phyloP scores from a whole-genome alignment of 176 grass and related monocot species.

The Bonia amplexicaulis region DNA sequence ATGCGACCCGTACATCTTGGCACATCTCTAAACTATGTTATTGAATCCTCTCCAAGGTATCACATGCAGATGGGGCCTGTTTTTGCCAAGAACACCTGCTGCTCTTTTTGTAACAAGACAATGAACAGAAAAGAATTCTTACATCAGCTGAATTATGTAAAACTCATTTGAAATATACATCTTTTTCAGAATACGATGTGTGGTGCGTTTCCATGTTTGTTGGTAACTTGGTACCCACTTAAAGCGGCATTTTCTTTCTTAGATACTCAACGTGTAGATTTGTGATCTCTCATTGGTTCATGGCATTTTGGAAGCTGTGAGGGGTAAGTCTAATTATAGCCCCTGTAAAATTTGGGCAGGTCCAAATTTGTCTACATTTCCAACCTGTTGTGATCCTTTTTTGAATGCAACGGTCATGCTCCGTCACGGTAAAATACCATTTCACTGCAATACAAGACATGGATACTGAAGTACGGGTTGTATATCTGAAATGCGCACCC shows the following conservation, averaged over 20 bases:
- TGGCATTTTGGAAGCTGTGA: not conserved
- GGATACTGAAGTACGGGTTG: not conserved
- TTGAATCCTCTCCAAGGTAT: slow-evolving; percentile 22
- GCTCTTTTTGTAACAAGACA: slow-evolving; percentile 10
- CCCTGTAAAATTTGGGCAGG: not conserved
- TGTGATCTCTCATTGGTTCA: not conserved
- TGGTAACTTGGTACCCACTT: not conserved
- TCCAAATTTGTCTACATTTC: not conserved
- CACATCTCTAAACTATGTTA: slow-evolving; percentile 8
- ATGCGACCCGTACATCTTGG: not conserved
- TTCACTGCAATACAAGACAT: not conserved
- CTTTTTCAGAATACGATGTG: not conserved
- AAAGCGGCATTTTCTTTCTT: not conserved
- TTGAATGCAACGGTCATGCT: not conserved
- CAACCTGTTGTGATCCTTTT: not conserved
- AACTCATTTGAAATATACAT: not conserved
- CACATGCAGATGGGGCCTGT: not conserved
- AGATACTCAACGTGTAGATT: not conserved
- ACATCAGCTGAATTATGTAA: slow-evolving; percentile 7
- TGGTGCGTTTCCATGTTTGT: not conserved
- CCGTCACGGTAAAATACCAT: not conserved
- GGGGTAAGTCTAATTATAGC: not conserved
- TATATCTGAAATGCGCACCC: not conserved
- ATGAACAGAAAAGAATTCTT: not conserved
- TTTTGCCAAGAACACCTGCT: not conserved